Conservation (phyloP, 371 early-diverging fungal species). For the Parasitella parasitica region DNA sequence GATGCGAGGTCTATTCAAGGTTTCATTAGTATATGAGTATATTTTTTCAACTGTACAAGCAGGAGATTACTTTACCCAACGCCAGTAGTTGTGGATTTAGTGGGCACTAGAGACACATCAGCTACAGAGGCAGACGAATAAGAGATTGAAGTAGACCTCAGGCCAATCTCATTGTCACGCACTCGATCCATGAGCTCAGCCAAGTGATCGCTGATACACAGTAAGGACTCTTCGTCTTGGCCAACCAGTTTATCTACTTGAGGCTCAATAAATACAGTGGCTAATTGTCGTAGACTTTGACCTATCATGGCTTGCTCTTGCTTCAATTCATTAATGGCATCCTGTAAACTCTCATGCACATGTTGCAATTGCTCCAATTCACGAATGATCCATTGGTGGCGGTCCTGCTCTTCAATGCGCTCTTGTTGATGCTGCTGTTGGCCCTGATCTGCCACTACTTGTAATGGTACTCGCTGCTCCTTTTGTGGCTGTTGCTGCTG, state of each 20-base stretch:
- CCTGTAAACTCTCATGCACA: constrained; percentile 44
- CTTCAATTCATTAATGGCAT: constrained; percentile 38
- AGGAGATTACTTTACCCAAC: constrained; percentile 11
- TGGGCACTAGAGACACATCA: neutral
- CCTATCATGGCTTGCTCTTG: constrained; percentile 44
- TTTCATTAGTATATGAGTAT: no score
- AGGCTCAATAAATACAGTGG: constrained; percentile 33
- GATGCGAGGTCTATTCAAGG: neutral
- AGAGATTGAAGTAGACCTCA: constrained; percentile 10
- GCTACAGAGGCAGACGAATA: neutral
- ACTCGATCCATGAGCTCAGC: constrained; percentile 41
- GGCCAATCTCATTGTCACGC: constrained; percentile 33
- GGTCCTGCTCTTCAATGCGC: constrained; percentile 44
- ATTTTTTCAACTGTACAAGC: no score
- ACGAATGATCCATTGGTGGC: constrained; percentile 56
- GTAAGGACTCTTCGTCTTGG: constrained; percentile 29
- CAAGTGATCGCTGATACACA: constrained; percentile 37
- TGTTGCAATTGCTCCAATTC: constrained; percentile 58
- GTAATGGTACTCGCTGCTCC: neutral
- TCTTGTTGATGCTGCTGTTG: constrained; percentile 9
- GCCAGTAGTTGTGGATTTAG: constrained; percentile 1
- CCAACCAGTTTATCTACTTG: constrained; percentile 45
- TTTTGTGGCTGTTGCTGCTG: constrained; percentile 6
- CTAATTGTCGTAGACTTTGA: constrained; percentile 27
- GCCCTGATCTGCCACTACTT: neutral